These are phyloP conservation scores for Podochytrium sp. DNA, from an alignment of 192 early-diverging fungal genomes.

Conservation along the genomic window DNA sequence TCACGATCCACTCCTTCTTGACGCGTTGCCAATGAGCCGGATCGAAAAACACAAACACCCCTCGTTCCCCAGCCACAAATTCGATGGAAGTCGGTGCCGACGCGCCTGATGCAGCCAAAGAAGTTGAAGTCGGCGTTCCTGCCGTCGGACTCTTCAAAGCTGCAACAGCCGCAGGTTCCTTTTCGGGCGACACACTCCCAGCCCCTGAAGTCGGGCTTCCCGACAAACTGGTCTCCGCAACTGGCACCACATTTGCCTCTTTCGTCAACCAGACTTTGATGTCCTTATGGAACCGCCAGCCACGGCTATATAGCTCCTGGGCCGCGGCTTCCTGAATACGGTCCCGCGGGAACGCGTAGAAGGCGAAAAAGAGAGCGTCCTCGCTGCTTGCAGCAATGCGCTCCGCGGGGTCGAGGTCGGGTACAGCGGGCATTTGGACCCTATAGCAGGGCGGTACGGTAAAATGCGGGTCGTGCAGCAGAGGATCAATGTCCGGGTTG, in stretches of 20 bases:
- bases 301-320: slow-evolving; percentile 89
- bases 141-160: not conserved
- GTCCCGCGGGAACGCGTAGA: slow-evolving; percentile 96
- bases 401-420: slow-evolving; percentile 64
- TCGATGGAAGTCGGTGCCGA: not conserved
- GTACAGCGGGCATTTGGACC: slow-evolving; percentile 22
- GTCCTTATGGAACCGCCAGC: slow-evolving; percentile 98
- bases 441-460: slow-evolving; percentile 83
- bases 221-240: too few species aligned
- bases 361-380: slow-evolving; percentile 97
- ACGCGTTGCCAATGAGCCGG: slow-evolving; percentile 86
- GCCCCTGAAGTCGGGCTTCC: too few species aligned
- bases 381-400: slow-evolving; percentile 79
- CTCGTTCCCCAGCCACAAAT: slow-evolving; percentile 68
- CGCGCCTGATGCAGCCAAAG: not conserved
- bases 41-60: slow-evolving; percentile 92
- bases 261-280: slow-evolving; percentile 90
- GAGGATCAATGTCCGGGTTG: slow-evolving; percentile 8
- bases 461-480: slow-evolving; percentile 73
- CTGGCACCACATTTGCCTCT: too few species aligned
- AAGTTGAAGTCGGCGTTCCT: too few species aligned
- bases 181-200: not conserved
- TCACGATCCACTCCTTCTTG: slow-evolving; percentile 85
- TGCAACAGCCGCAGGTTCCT: not conserved
- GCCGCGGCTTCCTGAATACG: slow-evolving; percentile 90